Evolutionary conservation across 2,329 filamentous ascomycete genomes (phyloP).

Genomic region (Chalaropsis thielavioides): DNA sequence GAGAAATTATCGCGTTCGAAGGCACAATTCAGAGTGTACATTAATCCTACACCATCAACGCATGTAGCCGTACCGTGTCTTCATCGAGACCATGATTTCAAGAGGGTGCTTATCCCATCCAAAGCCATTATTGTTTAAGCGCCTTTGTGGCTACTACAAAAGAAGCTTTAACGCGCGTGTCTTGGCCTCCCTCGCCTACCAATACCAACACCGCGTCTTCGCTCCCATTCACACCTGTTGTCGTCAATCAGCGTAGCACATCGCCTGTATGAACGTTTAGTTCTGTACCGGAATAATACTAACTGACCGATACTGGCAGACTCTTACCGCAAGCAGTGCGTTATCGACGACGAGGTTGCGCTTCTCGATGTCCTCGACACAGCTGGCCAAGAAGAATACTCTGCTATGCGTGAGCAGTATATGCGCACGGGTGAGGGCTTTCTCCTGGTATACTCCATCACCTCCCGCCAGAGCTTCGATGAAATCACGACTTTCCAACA

Average conservation of each 20-base stretch:
- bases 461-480: conserved; percentile 90
- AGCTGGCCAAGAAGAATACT: conserved; percentile 97
- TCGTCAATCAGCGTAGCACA: neutral
- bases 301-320: conserved; percentile 39
- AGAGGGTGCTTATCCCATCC: too few species aligned
- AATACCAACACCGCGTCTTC: neutral
- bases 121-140: neutral
- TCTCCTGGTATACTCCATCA: conserved; percentile 95
- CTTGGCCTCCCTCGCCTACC: neutral
- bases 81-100: too few species aligned
- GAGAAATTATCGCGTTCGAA: too few species aligned
- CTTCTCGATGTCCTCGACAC: conserved; percentile 97
- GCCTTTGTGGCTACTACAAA: neutral
- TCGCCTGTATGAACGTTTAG: too few species aligned
- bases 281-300: neutral
- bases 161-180: neutral
- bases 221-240: neutral
- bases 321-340: conserved; percentile 98
- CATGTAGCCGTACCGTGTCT: too few species aligned
- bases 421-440: conserved; percentile 99
- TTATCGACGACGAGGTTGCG: conserved; percentile 95
- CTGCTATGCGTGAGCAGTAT: conserved; percentile 98
- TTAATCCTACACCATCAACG: too few species aligned
- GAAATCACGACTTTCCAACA: conserved; percentile 98
- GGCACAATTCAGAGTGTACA: too few species aligned